phyloP scores from a whole-genome alignment of 805 yeast genomes.

The Starmerella gropengiesseri region DNA sequence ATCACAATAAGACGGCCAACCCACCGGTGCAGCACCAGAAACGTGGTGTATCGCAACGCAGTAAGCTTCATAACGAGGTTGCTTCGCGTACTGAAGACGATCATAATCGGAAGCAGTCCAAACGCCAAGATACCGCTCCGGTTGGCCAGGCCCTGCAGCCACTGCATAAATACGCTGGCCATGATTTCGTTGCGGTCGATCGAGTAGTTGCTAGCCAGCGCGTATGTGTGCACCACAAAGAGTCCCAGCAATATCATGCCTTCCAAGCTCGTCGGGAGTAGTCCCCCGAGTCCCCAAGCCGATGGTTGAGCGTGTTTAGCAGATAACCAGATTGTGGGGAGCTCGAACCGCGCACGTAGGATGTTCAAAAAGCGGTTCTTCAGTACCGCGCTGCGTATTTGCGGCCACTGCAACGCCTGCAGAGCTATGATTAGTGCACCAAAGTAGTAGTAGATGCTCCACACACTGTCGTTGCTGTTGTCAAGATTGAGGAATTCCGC shows the following conservation, averaged over 20 bases:
- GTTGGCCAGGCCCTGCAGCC: constrained; percentile 14
- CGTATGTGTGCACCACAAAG: constrained; percentile 9
- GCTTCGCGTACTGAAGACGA: constrained; percentile 13
- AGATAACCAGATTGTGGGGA: constrained; percentile 11
- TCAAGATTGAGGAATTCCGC: constrained; percentile 17
- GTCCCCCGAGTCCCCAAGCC: constrained; percentile 16
- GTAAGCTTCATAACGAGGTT: constrained; percentile 4
- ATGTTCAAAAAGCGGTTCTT: neutral
- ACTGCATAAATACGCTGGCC: constrained; percentile 8
- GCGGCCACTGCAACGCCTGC: neutral
- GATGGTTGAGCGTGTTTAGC: constrained; percentile 7
- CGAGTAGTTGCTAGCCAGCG: constrained; percentile 7
- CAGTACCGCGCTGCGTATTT: neutral
- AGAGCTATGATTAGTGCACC: neutral
- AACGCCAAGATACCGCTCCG: constrained; percentile 18
- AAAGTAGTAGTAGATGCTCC: constrained; percentile 15
- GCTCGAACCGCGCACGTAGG: constrained; percentile 1
- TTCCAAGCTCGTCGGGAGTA: constrained; percentile 10
- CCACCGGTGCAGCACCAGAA: constrained; percentile 17
- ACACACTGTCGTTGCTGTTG: constrained; percentile 11
- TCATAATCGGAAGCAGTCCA: constrained; percentile 13
- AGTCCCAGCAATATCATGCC: constrained; percentile 7
- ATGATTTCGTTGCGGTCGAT: constrained; percentile 13
- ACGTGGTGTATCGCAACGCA: constrained; percentile 14
- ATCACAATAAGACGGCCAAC: constrained; percentile 13